A percentile compares a stretch with the other conserved stretches of the same genome.
phyloP scores from a whole-genome alignment of 768 basidiomycete species.

The Hygrocybe coccinea region DNA sequence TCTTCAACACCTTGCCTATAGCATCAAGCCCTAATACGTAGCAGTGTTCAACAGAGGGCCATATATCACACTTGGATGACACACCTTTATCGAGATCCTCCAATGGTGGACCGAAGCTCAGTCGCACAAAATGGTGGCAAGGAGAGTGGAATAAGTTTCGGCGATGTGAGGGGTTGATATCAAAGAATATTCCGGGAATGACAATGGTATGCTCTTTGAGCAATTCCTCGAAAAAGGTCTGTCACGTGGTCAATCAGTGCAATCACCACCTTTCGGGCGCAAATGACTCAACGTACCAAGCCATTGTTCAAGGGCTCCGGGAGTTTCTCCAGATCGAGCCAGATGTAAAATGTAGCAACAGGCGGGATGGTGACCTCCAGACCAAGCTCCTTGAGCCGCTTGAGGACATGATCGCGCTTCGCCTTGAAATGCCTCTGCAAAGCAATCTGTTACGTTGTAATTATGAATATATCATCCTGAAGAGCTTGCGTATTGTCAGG shows the following conservation, averaged over 20 bases:
- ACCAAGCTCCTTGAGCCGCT: constrained; percentile 71
- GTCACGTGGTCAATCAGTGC: constrained; percentile 1
- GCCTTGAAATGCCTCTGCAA: constrained; percentile 86
- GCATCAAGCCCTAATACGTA: constrained; percentile 68
- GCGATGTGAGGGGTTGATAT: constrained; percentile 76
- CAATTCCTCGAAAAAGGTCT: constrained; percentile 93
- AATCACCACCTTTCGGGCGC: not conserved
- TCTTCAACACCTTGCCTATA: constrained; percentile 72
- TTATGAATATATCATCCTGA: not conserved
- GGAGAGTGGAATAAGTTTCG: constrained; percentile 87
- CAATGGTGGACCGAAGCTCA: constrained; percentile 82
- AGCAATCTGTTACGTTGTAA: constrained; percentile 45
- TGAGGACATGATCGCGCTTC: constrained; percentile 87
- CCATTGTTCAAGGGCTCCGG: constrained; percentile 85
- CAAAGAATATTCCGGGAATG: constrained; percentile 88
- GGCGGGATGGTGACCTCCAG: constrained; percentile 76
- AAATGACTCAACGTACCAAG: constrained; percentile 41
- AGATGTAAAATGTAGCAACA: constrained; percentile 86
- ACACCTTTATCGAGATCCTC: constrained; percentile 72
- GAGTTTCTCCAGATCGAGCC: constrained; percentile 80
- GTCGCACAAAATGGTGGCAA: constrained; percentile 83
- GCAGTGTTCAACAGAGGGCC: not conserved
- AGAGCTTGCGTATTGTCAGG: not conserved
- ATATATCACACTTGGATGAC: constrained; percentile 7
- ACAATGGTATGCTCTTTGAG: constrained; percentile 88